These are phyloP conservation scores for Lepidium aucheri DNA, from an alignment of 345 rosid species.

Conservation along the genomic window DNA sequence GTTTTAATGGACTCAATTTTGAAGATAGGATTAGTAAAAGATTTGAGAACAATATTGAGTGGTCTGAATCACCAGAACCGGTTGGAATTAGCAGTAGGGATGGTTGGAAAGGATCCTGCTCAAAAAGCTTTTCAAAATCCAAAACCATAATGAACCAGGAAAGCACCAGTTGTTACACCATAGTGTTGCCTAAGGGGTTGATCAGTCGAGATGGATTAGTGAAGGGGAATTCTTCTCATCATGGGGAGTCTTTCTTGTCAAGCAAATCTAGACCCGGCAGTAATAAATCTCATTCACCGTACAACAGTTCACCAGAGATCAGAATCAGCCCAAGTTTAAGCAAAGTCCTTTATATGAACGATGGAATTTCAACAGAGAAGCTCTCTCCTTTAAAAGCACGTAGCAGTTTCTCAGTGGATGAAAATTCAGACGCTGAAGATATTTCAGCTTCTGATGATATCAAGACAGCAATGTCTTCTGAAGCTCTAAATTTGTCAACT, in stretches of 20 bases:
- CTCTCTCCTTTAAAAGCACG: constrained; percentile 33
- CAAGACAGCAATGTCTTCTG: constrained; percentile 24
- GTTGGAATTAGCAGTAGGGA: constrained; percentile 93
- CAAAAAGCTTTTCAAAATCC: constrained; percentile 46
- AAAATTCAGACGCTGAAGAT: constrained; percentile 34
- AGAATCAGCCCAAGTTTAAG: constrained; percentile 22
- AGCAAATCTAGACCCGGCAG: constrained; percentile 35
- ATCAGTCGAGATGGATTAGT: constrained; percentile 38
- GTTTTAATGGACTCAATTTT: constrained; percentile 28
- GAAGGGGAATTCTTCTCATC: constrained; percentile 33
- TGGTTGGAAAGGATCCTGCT: constrained; percentile 75
- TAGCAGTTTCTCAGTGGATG: constrained; percentile 24
- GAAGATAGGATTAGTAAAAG: constrained; percentile 30
- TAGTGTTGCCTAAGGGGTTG: constrained; percentile 39
- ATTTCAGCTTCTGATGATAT: constrained; percentile 30
- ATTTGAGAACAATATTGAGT: constrained; percentile 18
- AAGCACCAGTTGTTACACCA: constrained; percentile 34
- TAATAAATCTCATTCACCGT: constrained; percentile 32
- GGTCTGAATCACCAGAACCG: constrained; percentile 41
- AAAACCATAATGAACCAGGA: constrained; percentile 49
- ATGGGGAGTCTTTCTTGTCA: constrained; percentile 33
- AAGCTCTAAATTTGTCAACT: constrained; percentile 31
- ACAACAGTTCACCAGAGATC: constrained; percentile 41
- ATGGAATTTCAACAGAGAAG: constrained; percentile 23
- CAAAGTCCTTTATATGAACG: constrained; percentile 25